Conservation (phyloP, 768 basidiomycete genomes). For the Lactifluus piperatus region DNA sequence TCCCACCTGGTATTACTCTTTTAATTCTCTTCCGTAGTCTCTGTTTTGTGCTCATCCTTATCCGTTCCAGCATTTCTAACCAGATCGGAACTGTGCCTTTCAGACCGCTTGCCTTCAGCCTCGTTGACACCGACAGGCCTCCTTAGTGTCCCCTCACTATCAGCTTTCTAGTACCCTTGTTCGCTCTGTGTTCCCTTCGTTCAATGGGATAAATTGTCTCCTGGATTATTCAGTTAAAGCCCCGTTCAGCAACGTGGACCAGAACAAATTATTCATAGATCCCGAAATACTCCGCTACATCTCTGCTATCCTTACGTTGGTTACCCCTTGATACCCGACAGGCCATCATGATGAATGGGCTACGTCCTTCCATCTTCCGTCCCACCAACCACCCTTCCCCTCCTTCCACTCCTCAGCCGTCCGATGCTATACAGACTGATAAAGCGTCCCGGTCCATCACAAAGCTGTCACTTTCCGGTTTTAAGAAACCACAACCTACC, state of each 20-base stretch:
- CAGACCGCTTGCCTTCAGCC: constrained; percentile 47
- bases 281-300: constrained; percentile 11
- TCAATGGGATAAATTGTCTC: constrained; percentile 38
- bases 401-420: constrained; percentile 31
- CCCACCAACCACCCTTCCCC: constrained; percentile 56
- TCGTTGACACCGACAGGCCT: constrained; percentile 67
- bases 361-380: constrained; percentile 59
- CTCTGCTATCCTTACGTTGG: constrained; percentile 12
- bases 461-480: constrained; percentile 50
- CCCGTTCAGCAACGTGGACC: constrained; percentile 26
- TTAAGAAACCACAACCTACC: constrained; percentile 49
- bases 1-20: constrained; percentile 17
- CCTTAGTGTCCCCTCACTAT: constrained; percentile 44
- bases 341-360: constrained; percentile 46
- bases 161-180: neutral
- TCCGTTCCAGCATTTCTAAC: constrained; percentile 22
- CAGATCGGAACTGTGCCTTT: constrained; percentile 47
- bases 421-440: constrained; percentile 36
- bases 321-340: constrained; percentile 13
- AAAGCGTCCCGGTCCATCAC: constrained; percentile 43
- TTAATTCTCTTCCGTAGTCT: neutral
- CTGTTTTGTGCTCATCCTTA: neutral
- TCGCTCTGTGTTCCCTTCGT: neutral
- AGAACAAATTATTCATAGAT: constrained; percentile 15
- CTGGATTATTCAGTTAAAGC: constrained; percentile 33